A percentile compares a stretch with the other conserved stretches of the same genome.
phyloP scores from a whole-genome alignment of 2,329 filamentous ascomycete species.

The Zymoseptoria crescenta region DNA sequence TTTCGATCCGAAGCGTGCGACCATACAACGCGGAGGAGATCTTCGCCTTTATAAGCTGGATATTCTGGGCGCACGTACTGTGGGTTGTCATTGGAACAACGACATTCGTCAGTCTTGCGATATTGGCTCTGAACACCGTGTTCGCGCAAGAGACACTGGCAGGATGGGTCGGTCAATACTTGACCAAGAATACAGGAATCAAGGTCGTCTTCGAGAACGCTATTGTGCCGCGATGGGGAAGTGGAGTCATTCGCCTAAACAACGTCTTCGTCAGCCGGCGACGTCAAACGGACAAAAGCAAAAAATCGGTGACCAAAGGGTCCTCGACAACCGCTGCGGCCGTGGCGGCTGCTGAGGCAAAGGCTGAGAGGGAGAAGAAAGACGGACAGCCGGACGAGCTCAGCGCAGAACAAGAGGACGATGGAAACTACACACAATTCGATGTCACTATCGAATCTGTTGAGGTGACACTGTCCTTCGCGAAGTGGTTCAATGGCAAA shows the following conservation, averaged over 20 bases:
- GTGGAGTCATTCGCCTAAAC: constrained; percentile 90
- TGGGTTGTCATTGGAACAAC: constrained; percentile 97
- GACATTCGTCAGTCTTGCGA: constrained; percentile 88
- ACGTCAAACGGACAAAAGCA: constrained; percentile 59
- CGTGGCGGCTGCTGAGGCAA: constrained; percentile 65
- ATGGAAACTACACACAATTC: constrained; percentile 96
- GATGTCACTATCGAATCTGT: constrained; percentile 91
- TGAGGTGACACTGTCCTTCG: constrained; percentile 90
- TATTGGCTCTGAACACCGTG: constrained; percentile 89
- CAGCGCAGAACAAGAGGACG: constrained; percentile 58
- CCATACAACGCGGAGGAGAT: constrained; percentile 97
- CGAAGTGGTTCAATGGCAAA: constrained; percentile 99
- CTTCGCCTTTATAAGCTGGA: constrained; percentile 90
- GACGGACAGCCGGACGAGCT: constrained; percentile 31
- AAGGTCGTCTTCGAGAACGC: constrained; percentile 96
- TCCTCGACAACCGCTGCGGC: constrained; percentile 78
- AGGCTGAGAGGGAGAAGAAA: constrained; percentile 38
- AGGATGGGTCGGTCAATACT: constrained; percentile 87
- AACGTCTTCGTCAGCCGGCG: constrained; percentile 93
- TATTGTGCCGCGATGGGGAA: constrained; percentile 91
- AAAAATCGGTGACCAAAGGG: constrained; percentile 67
- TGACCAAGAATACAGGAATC: constrained; percentile 86
- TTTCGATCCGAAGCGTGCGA: constrained; percentile 84
- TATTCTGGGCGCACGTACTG: constrained; percentile 82
- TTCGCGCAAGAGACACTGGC: constrained; percentile 95